Evolutionary conservation across 371 early-diverging fungal genomes (phyloP).

Genomic region (Mortierella polycephala): DNA sequence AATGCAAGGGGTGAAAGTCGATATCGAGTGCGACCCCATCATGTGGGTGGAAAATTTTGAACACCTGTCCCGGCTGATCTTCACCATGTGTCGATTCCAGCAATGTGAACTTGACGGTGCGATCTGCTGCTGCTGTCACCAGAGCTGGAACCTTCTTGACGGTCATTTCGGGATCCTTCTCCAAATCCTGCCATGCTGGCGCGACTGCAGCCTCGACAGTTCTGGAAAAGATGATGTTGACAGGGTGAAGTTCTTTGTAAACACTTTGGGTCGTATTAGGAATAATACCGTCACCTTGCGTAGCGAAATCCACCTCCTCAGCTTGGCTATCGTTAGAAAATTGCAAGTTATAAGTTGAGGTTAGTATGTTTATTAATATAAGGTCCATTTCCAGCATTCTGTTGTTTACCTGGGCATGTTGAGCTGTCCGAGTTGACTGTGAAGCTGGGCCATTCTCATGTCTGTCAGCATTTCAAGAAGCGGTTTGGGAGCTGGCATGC

Average conservation of each 20-base stretch:
- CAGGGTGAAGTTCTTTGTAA: slow-evolving; percentile 20
- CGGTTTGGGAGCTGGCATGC: slow-evolving; percentile 34
- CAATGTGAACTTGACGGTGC: slow-evolving; percentile 67
- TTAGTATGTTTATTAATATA: not conserved
- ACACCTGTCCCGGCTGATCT: slow-evolving; percentile 66
- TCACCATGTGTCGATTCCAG: slow-evolving; percentile 53
- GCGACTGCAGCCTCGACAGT: slow-evolving; percentile 31
- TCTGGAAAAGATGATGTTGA: slow-evolving; percentile 40
- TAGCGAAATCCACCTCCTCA: slow-evolving; percentile 44
- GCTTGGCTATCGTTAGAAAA: slow-evolving; percentile 9
- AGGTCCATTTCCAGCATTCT: not conserved
- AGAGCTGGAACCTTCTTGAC: slow-evolving; percentile 50
- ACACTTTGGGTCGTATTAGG: slow-evolving; percentile 10
- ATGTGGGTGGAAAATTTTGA: slow-evolving; percentile 65
- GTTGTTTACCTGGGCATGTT: slow-evolving; percentile 41
- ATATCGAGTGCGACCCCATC: slow-evolving; percentile 72
- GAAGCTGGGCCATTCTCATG: slow-evolving; percentile 37
- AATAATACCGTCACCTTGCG: slow-evolving; percentile 29
- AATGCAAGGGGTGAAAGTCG: slow-evolving; percentile 69
- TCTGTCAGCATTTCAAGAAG: slow-evolving; percentile 45
- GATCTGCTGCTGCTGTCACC: slow-evolving; percentile 72
- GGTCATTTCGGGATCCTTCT: slow-evolving; percentile 32
- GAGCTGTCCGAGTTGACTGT: slow-evolving; percentile 41
- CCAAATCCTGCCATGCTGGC: slow-evolving; percentile 45
- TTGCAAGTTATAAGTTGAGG: not conserved